Percentiles rank a stretch among this genome's conserved stretches.
Evolutionary conservation across 2,329 filamentous ascomycete species (phyloP).

Genomic region (Sporothrix protearum): DNA sequence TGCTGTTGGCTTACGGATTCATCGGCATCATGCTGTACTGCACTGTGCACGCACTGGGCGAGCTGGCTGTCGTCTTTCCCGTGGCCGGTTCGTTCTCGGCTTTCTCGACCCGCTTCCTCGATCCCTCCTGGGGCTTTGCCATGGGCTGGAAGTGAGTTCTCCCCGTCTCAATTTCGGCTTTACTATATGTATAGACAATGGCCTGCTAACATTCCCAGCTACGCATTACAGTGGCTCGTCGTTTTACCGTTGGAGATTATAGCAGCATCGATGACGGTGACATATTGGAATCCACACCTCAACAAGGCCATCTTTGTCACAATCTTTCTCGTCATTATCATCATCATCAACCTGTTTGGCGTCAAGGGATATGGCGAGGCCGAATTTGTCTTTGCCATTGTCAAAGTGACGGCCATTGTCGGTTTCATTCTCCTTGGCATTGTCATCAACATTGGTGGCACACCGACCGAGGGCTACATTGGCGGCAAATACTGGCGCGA

Average conservation of each 20-base stretch:
- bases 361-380: constrained; percentile 87
- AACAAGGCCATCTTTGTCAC: constrained; percentile 74
- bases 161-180: no score
- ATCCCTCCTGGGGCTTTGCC: constrained; percentile 91
- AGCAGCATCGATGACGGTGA: constrained; percentile 77
- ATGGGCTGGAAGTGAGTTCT: constrained; percentile 83
- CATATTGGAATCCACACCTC: constrained; percentile 68
- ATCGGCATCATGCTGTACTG: constrained; percentile 87
- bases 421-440: constrained; percentile 87
- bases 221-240: constrained; percentile 83
- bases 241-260: constrained; percentile 83
- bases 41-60: constrained; percentile 86
- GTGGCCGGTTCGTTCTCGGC: constrained; percentile 89
- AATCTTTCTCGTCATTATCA: constrained; percentile 72
- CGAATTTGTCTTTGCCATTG: constrained; percentile 79
- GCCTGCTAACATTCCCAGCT: constrained; percentile 54
- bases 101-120: constrained; percentile 87
- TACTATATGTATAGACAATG: no score
- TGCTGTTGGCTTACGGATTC: constrained; percentile 73
- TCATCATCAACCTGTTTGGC: constrained; percentile 81
- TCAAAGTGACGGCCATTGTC: constrained; percentile 83
- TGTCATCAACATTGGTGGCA: constrained; percentile 79
- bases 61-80: constrained; percentile 85
- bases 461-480: constrained; percentile 69
- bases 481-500: constrained; percentile 72